A percentile compares a stretch with the other conserved stretches of the same genome.
Conservation (phyloP, 306 rosid genomes). For the Corylus americana region DNA sequence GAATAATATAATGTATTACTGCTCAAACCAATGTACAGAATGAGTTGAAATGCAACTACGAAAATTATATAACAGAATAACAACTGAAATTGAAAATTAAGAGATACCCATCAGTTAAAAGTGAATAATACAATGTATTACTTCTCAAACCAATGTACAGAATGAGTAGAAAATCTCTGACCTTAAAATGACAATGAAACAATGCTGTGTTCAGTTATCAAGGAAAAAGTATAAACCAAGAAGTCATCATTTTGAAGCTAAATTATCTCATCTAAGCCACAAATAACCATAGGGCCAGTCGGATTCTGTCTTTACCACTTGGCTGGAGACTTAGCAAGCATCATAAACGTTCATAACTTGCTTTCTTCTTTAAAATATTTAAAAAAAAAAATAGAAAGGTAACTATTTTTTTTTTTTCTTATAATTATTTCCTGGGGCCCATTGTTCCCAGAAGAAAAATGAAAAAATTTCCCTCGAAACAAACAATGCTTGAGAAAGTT, state of each 20-base stretch:
- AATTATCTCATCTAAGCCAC: neutral
- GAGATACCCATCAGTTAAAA: neutral
- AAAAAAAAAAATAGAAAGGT: no score
- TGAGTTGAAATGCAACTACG: neutral
- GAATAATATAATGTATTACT: neutral
- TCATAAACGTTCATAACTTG: neutral
- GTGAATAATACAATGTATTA: neutral
- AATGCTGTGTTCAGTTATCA: neutral
- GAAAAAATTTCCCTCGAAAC: constrained; percentile 4
- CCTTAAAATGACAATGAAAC: neutral
- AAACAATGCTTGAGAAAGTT: neutral
- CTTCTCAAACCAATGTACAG: neutral
- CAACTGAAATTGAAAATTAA: neutral
- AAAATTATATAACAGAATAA: no score
- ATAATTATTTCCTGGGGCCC: neutral
- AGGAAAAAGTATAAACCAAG: neutral
- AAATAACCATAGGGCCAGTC: neutral
- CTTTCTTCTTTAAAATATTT: neutral
- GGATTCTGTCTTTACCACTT: neutral
- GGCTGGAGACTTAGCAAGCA: neutral
- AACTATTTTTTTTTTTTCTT: neutral
- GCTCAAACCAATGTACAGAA: neutral
- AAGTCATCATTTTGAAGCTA: neutral
- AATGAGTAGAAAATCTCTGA: neutral
- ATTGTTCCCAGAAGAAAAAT: neutral